Conservation (phyloP, 495 filamentous ascomycete genomes). For the Neurospora sublineolata region DNA sequence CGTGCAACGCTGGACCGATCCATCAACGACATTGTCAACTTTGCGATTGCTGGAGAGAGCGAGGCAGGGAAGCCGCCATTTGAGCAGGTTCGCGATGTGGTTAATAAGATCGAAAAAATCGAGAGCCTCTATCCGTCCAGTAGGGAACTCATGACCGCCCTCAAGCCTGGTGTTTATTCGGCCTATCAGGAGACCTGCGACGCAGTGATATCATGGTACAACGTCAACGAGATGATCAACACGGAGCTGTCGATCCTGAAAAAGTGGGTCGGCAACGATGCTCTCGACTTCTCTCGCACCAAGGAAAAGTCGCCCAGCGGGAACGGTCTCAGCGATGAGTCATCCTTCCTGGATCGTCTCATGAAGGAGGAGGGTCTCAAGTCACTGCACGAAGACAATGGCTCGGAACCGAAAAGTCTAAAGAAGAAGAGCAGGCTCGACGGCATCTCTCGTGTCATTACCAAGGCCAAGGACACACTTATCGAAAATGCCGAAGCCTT, state of each 20-base stretch:
- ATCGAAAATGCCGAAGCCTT: slow-evolving; percentile 81
- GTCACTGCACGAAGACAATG: slow-evolving; percentile 69
- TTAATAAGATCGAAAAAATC: slow-evolving; percentile 76
- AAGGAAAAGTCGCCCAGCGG: slow-evolving; percentile 40
- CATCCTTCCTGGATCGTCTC: slow-evolving; percentile 92
- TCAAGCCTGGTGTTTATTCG: slow-evolving; percentile 60
- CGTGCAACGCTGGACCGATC: slow-evolving; percentile 53
- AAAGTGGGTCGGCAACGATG: slow-evolving; percentile 92
- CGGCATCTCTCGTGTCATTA: slow-evolving; percentile 69
- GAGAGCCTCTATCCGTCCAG: slow-evolving; percentile 75
- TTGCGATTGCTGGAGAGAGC: slow-evolving; percentile 85
- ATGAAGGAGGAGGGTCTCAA: slow-evolving; percentile 93
- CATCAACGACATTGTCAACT: slow-evolving; percentile 79
- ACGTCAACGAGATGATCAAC: slow-evolving; percentile 95
- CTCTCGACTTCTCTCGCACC: slow-evolving; percentile 75
- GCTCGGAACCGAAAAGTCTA: slow-evolving; percentile 24
- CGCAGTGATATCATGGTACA: slow-evolving; percentile 88
- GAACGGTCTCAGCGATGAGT: slow-evolving; percentile 68
- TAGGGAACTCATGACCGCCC: slow-evolving; percentile 54
- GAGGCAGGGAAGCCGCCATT: slow-evolving; percentile 79
- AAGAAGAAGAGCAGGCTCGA: slow-evolving; percentile 71
- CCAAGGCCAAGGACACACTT: slow-evolving; percentile 84
- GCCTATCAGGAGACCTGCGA: slow-evolving; percentile 71
- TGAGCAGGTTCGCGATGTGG: slow-evolving; percentile 79
- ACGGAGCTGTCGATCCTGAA: slow-evolving; percentile 83